A percentile compares a stretch with the other conserved stretches of the same genome.
Conservation (phyloP, 2,329 filamentous ascomycete genomes). For the Cladosporium colombiae region DNA sequence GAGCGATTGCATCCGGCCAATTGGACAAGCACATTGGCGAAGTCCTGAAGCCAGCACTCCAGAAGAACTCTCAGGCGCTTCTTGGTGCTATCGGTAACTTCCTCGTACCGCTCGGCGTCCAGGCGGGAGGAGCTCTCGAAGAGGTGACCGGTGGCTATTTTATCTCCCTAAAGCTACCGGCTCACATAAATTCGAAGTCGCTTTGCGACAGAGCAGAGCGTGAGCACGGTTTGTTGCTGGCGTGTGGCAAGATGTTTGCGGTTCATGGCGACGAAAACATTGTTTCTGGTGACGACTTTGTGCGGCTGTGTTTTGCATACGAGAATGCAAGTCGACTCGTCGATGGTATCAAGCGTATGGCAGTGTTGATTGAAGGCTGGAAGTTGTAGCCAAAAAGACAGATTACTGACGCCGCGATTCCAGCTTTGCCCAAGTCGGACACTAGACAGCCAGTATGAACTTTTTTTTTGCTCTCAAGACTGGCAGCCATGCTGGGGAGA, state of each 20-base stretch:
- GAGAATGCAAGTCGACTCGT: not conserved
- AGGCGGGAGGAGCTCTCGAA: not conserved
- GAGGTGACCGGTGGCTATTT: not conserved
- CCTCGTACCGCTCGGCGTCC: not conserved
- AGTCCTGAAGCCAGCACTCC: not conserved
- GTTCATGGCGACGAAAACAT: not conserved
- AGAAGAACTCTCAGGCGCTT: not conserved
- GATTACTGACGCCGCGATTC: not conserved
- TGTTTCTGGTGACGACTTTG: not conserved
- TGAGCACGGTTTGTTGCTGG: not conserved
- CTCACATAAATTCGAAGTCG: not conserved
- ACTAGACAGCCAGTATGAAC: slow-evolving; percentile 1
- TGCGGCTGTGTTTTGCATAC: slow-evolving; percentile 6
- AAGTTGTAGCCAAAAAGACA: not conserved
- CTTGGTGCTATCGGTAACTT: not conserved
- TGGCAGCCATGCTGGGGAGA: slow-evolving; percentile 2
- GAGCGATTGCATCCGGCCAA: not conserved
- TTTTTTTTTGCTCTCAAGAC: slow-evolving; percentile 1
- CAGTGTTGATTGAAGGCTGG: not conserved
- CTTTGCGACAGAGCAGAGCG: not conserved
- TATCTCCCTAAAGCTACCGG: not conserved
- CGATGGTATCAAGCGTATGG: slow-evolving; percentile 1
- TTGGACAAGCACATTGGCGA: not conserved
- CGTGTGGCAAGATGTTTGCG: not conserved
- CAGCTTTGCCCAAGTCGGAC: not conserved